phyloP scores from a whole-genome alignment of 192 early-diverging fungal species.

The Geosiphon pyriformis region DNA sequence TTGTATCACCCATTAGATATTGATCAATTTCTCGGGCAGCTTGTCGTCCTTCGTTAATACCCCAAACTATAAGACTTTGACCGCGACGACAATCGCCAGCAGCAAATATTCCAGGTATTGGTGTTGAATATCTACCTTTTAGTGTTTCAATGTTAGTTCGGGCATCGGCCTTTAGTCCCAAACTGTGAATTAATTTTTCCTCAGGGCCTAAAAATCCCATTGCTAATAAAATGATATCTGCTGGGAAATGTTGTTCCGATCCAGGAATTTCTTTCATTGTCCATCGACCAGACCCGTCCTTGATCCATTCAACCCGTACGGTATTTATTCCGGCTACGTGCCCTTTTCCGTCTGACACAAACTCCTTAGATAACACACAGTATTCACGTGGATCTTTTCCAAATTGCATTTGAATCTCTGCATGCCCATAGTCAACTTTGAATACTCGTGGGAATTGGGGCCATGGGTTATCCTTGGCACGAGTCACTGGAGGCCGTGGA shows the following conservation, averaged over 20 bases:
- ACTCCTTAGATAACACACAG: constrained; percentile 93
- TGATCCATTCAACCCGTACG: constrained; percentile 94
- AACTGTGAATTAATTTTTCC: constrained; percentile 73
- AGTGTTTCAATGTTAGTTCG: constrained; percentile 80
- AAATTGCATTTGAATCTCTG: constrained; percentile 80
- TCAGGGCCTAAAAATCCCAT: constrained; percentile 98
- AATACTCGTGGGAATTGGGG: constrained; percentile 94
- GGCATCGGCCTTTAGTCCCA: constrained; percentile 68
- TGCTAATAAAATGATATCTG: constrained; percentile 88
- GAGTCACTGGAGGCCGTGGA: constrained; percentile 80
- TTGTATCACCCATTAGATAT: constrained; percentile 72
- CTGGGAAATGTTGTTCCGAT: constrained; percentile 77
- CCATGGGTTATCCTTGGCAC: constrained; percentile 94
- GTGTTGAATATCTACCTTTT: constrained; percentile 72
- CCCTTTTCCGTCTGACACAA: constrained; percentile 76
- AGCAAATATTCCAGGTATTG: constrained; percentile 79
- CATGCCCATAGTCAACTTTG: constrained; percentile 95
- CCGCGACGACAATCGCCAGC: constrained; percentile 98
- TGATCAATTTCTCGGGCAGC: constrained; percentile 90
- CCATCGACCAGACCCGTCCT: constrained; percentile 72
- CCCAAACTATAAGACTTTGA: constrained; percentile 95
- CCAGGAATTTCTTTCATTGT: constrained; percentile 84
- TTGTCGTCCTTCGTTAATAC: constrained; percentile 96
- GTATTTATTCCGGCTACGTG: constrained; percentile 88
- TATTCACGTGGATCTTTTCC: constrained; percentile 96